Percentiles rank a stretch among this genome's conserved stretches.
Conservation (phyloP, 129 eudicot genomes). For the Helianthus tuberosus region DNA sequence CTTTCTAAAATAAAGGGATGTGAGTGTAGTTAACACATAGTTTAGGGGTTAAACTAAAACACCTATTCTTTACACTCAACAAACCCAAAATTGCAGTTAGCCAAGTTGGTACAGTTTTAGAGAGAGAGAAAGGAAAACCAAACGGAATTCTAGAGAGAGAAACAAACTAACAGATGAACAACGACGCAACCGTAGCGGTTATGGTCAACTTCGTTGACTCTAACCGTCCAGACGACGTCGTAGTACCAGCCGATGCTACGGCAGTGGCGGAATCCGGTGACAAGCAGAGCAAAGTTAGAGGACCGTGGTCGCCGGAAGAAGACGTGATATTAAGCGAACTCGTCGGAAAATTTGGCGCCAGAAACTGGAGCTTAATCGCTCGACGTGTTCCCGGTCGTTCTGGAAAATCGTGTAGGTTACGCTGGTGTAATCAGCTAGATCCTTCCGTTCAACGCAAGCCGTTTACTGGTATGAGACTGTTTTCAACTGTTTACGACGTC, state of each 20-base stretch:
- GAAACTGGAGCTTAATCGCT: constrained; percentile 82
- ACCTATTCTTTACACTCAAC: background rate
- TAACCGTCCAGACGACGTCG: constrained; percentile 15
- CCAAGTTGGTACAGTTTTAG: constrained; percentile 47
- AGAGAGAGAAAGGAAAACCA: constrained; percentile 25
- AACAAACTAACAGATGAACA: constrained; percentile 24
- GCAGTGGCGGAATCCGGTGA: constrained; percentile 20
- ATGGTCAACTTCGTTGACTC: constrained; percentile 13
- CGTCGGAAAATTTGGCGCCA: constrained; percentile 68
- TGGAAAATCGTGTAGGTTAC: constrained; percentile 80
- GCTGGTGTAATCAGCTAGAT: constrained; percentile 88
- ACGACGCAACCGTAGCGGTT: constrained; percentile 20
- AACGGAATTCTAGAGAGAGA: background rate
- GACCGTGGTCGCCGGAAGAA: constrained; percentile 79
- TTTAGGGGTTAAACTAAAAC: constrained; percentile 11
- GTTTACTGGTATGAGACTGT: constrained; percentile 53
- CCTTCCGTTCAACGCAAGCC: constrained; percentile 76
- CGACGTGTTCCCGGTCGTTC: constrained; percentile 70
- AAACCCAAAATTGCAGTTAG: constrained; percentile 41
- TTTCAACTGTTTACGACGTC: background rate
- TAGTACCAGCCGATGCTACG: constrained; percentile 16
- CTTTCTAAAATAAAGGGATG: background rate
- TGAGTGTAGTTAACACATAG: constrained; percentile 5
- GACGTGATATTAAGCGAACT: constrained; percentile 53
- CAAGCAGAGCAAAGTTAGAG: constrained; percentile 44